Percentiles rank a stretch among this genome's conserved stretches.
These are phyloP conservation scores for Serendipita vermifera DNA, from an alignment of 768 basidiomycete species.

Conservation along the genomic window DNA sequence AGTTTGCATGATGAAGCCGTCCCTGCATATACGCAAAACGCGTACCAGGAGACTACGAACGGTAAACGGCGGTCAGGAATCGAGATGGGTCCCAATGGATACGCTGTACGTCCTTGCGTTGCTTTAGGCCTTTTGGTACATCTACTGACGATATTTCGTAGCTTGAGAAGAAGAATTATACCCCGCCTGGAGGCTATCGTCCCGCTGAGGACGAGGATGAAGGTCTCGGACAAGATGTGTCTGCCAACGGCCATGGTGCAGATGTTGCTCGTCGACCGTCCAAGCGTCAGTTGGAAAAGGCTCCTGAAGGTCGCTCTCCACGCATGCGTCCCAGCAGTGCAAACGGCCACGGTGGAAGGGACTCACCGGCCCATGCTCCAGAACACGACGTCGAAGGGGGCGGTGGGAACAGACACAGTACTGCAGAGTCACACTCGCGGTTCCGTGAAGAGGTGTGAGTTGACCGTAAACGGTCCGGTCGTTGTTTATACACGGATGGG, in stretches of 20 bases:
- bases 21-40: conserved; percentile 41
- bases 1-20: conserved; percentile 31
- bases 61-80: conserved; percentile 17
- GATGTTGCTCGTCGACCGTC: conserved; percentile 34
- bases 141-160: conserved; percentile 17
- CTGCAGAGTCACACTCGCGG: no score
- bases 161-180: conserved; percentile 35
- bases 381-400: no score
- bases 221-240: conserved; percentile 14
- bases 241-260: conserved; percentile 22
- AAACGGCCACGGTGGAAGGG: no score
- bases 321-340: conserved; percentile 15
- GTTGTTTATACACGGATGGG: no score
- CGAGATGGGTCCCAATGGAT: conserved; percentile 42
- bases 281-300: conserved; percentile 58
- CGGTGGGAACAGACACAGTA: no score
- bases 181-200: conserved; percentile 11
- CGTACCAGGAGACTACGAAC: conserved; percentile 16
- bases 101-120: conserved; percentile 36
- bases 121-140: neutral
- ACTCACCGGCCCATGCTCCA: no score
- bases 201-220: conserved; percentile 18
- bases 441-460: no score
- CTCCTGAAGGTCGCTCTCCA: conserved; percentile 44
- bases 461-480: no score